Evolutionary conservation across 768 basidiomycete species (phyloP).

Genomic region (Kondoa malvinella): DNA sequence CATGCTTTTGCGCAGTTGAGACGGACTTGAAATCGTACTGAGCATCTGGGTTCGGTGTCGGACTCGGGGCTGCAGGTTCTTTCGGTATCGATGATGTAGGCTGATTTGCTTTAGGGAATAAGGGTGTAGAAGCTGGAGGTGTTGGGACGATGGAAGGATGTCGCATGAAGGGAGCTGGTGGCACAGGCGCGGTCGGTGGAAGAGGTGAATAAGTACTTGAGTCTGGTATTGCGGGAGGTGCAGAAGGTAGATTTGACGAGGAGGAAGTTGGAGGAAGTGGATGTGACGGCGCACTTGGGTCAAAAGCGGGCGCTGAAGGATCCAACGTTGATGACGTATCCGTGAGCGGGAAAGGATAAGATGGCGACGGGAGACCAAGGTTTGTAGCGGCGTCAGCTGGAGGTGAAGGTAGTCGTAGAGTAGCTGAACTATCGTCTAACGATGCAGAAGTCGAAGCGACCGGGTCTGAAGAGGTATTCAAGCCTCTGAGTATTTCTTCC

Average conservation of each 20-base stretch:
- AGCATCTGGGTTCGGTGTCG: background rate
- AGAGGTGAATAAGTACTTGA: background rate
- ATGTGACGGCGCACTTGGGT: background rate
- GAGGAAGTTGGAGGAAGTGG: conserved; percentile 17
- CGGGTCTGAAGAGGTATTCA: background rate
- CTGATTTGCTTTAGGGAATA: conserved; percentile 34
- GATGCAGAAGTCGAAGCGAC: background rate
- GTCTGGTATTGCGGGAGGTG: too few species aligned
- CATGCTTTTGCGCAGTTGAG: conserved; percentile 71
- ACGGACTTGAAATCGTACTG: conserved; percentile 39
- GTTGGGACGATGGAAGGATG: conserved; percentile 12
- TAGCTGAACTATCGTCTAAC: background rate
- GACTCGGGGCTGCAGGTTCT: too few species aligned
- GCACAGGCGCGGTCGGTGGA: conserved; percentile 6
- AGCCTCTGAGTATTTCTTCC: background rate
- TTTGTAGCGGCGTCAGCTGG: background rate
- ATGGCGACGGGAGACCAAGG: background rate
- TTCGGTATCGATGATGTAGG: background rate
- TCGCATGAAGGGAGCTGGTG: conserved; percentile 19
- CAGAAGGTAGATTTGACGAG: conserved; percentile 6
- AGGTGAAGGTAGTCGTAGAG: background rate
- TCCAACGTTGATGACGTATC: background rate
- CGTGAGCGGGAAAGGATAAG: background rate
- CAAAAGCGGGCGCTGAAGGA: background rate
- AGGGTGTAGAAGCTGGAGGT: conserved; percentile 20